phyloP scores from a whole-genome alignment of 345 rosid species.

The Anacardium occidentale region DNA sequence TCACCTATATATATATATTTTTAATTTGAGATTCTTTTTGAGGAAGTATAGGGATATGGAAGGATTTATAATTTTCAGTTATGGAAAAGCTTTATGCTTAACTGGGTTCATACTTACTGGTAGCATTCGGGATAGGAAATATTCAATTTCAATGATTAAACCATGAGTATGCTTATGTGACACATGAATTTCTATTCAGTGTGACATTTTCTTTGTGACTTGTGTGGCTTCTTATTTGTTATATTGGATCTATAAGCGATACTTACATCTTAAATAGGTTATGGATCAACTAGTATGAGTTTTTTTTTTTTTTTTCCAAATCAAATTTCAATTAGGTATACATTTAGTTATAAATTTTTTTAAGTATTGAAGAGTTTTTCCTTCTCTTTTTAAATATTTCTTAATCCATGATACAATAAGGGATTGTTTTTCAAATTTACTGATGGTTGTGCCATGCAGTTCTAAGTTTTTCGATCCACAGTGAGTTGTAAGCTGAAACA shows the following conservation, averaged over 20 bases:
- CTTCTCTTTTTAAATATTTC: too few species aligned
- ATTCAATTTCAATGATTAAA: not conserved
- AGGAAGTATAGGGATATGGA: not conserved
- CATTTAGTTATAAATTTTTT: too few species aligned
- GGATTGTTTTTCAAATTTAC: not conserved
- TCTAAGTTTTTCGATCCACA: not conserved
- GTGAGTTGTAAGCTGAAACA: not conserved
- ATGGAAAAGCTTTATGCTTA: not conserved
- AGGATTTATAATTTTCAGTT: not conserved
- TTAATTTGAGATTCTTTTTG: not conserved
- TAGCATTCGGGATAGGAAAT: not conserved
- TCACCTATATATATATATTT: not conserved
- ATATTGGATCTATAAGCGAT: not conserved
- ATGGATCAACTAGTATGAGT: not conserved
- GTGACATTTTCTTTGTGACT: not conserved
- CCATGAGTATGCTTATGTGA: not conserved
- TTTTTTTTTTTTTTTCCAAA: not conserved
- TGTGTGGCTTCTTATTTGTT: constrained; percentile 4
- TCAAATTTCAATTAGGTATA: not conserved
- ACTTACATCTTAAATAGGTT: too few species aligned
- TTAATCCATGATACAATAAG: not conserved
- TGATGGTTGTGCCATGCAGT: not conserved
- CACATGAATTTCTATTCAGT: not conserved
- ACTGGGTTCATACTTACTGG: not conserved
- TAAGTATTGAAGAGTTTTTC: too few species aligned